Percentiles rank a stretch among this genome's conserved stretches.
phyloP scores from a whole-genome alignment of 371 early-diverging fungal genomes.

The Mortierella sp. region DNA sequence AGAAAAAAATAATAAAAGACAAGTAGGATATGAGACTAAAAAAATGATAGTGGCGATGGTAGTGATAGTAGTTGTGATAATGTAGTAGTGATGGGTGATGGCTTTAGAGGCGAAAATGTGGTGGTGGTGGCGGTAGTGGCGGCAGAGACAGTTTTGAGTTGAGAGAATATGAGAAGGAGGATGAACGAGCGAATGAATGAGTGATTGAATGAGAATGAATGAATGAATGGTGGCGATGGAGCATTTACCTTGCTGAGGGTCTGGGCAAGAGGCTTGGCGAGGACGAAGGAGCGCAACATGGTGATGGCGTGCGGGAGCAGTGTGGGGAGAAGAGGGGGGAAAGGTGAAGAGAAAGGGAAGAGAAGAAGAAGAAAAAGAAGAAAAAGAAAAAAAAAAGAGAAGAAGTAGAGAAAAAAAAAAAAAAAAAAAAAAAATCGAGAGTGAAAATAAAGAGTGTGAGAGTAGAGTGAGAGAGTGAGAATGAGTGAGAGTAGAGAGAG shows the following conservation, averaged over 20 bases:
- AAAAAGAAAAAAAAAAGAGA: background rate
- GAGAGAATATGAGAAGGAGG: too few species aligned
- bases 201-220: background rate
- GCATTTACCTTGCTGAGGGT: constrained; percentile 33
- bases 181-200: background rate
- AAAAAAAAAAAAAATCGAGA: background rate
- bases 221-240: background rate
- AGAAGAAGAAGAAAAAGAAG: background rate
- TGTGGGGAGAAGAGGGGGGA: constrained; percentile 10
- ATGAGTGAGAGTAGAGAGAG: too few species aligned
- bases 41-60: too few species aligned
- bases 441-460: too few species aligned
- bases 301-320: constrained; percentile 7
- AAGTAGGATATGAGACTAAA: too few species aligned
- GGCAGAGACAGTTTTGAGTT: too few species aligned
- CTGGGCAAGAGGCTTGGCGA: constrained; percentile 38
- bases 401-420: background rate
- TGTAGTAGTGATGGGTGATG: too few species aligned
- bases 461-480: too few species aligned
- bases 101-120: too few species aligned
- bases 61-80: too few species aligned
- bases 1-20: background rate
- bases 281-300: constrained; percentile 41
- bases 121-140: too few species aligned
- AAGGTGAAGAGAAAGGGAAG: background rate